Evolutionary conservation across 2,329 filamentous ascomycete genomes (phyloP).

Genomic region (Trichoderma atroviride): DNA sequence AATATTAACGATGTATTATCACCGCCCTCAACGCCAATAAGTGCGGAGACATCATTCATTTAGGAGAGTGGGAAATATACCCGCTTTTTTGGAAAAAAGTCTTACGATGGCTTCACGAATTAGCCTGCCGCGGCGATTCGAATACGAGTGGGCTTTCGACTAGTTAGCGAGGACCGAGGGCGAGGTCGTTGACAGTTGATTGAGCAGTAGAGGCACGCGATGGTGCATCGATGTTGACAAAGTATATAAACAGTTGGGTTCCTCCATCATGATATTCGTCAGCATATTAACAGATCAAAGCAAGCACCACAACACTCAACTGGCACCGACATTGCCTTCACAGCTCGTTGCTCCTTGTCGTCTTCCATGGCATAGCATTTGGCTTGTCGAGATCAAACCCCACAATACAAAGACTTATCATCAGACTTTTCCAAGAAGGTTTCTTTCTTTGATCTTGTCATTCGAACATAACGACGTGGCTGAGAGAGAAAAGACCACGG

Average conservation of each 20-base stretch:
- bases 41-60: background rate
- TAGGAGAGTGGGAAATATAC: background rate
- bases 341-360: background rate
- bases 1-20: background rate
- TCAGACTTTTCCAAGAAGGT: background rate
- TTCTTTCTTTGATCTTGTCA: background rate
- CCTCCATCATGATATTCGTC: background rate
- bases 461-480: background rate
- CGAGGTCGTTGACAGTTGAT: background rate
- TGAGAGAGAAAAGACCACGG: background rate
- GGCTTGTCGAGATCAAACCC: background rate
- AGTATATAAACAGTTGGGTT: constrained; percentile 6
- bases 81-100: background rate
- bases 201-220: background rate
- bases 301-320: background rate
- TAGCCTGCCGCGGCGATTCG: background rate
- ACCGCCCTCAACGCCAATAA: background rate
- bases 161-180: constrained; percentile 14
- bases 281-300: background rate
- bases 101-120: constrained; percentile 16
- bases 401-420: background rate
- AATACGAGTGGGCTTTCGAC: background rate
- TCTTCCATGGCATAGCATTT: background rate
- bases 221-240: background rate
- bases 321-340: background rate